Percentiles rank a stretch among this genome's conserved stretches.
Evolutionary conservation across 2,329 filamentous ascomycete species (phyloP).

Genomic region (Chaetomium olivaceum): DNA sequence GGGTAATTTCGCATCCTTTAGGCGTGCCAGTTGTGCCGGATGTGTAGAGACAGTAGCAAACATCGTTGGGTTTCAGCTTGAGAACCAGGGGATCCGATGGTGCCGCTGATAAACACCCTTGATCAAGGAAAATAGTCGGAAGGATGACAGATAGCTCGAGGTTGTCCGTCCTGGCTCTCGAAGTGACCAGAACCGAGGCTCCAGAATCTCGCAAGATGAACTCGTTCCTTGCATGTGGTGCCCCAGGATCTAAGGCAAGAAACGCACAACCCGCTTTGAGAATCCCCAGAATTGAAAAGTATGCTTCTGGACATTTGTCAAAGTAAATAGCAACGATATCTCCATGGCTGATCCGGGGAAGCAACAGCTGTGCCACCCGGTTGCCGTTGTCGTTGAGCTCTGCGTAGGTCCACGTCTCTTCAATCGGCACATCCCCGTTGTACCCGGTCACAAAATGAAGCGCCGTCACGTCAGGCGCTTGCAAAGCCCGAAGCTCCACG

Average conservation of each 20-base stretch:
- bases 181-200: slow-evolving; percentile 63
- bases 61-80: slow-evolving; percentile 51
- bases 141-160: slow-evolving; percentile 41
- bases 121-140: slow-evolving; percentile 39
- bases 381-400: slow-evolving; percentile 72
- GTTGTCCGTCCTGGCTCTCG: slow-evolving; percentile 32
- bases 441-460: slow-evolving; percentile 72
- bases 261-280: slow-evolving; percentile 81
- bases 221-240: slow-evolving; percentile 69
- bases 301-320: slow-evolving; percentile 81
- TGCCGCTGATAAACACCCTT: slow-evolving; percentile 35
- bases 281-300: slow-evolving; percentile 78
- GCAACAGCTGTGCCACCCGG: slow-evolving; percentile 66
- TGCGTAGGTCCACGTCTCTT: slow-evolving; percentile 69
- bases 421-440: slow-evolving; percentile 45
- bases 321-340: slow-evolving; percentile 75
- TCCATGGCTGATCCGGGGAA: slow-evolving; percentile 52
- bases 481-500: slow-evolving; percentile 63
- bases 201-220: slow-evolving; percentile 77
- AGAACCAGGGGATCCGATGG: slow-evolving; percentile 35
- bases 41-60: slow-evolving; percentile 83
- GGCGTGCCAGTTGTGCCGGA: slow-evolving; percentile 84
- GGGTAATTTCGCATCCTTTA: slow-evolving; percentile 85
- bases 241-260: slow-evolving; percentile 74
- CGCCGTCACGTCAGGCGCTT: slow-evolving; percentile 62